Percentiles rank a stretch among this genome's conserved stretches.
Conservation (phyloP, 148 eudicot genomes). For the Vaccinium corymbosum region DNA sequence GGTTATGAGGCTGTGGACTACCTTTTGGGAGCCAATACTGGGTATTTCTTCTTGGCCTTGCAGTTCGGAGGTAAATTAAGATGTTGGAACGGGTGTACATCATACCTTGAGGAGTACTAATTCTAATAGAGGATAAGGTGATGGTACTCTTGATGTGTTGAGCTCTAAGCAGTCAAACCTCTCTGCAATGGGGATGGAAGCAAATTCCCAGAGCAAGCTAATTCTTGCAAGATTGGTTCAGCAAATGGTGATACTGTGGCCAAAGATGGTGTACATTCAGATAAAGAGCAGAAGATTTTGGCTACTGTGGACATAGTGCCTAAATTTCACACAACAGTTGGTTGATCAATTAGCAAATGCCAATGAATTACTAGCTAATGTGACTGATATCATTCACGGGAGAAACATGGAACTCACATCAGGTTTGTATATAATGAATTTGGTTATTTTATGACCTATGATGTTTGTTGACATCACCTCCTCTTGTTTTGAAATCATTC, state of each 20-base stretch:
- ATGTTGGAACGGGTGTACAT: too few relatives aligned
- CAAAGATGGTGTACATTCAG: constrained; percentile 36
- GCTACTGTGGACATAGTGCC: constrained; percentile 29
- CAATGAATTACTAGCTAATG: constrained; percentile 33
- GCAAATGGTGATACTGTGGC: constrained; percentile 40
- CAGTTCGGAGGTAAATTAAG: too few relatives aligned
- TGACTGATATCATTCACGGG: constrained; percentile 37
- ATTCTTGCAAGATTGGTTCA: constrained; percentile 28
- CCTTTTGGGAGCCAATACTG: too few relatives aligned
- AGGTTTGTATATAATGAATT: constrained; percentile 33
- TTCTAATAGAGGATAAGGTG: too few relatives aligned
- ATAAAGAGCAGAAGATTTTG: constrained; percentile 28
- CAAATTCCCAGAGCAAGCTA: constrained; percentile 32
- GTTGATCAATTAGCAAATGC: constrained; percentile 36
- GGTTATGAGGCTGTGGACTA: too few relatives aligned
- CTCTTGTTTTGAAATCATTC: too few relatives aligned
- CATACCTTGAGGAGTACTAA: too few relatives aligned
- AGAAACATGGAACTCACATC: constrained; percentile 24
- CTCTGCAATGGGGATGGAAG: constrained; percentile 39
- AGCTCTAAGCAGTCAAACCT: constrained; percentile 39
- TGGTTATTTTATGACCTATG: too few relatives aligned
- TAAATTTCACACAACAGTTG: not conserved
- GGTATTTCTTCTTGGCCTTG: too few relatives aligned
- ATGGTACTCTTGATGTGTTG: constrained; percentile 39
- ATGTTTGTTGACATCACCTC: too few relatives aligned